Base-by-base conservation (phyloP, 371 early-diverging fungal genomes). In the Circinella umbellata region DNA sequence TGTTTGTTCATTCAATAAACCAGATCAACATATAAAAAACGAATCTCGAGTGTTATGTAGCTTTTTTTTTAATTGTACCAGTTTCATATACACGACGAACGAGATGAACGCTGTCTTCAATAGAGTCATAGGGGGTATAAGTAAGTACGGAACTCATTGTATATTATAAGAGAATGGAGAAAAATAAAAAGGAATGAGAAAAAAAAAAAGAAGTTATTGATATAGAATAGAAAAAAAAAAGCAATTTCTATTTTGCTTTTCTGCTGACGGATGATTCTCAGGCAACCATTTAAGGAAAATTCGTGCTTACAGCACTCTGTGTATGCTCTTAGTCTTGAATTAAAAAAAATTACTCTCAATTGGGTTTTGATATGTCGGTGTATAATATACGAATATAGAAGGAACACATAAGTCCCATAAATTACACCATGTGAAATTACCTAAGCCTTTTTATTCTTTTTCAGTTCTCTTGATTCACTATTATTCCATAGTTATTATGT, bases 81-180 rank as follows among this genome's bases (percentile, higher is more conserved):
- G 78, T 73, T 35, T 66, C 27, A 60, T 78, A 82, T 5, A 77
- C 65, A 47, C 73, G 76, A 35, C 77, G 79, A 27, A 80, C 74
- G 59, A 74, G 73, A 57, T 68, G 70, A 17, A 79, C 73, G 55
- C 70, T 64, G 48, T 82, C 82, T 67, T 80, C 72, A 64, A 85
- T 77, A n/a, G 70, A 71, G 61, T 82, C 85, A 48, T 75, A 59
- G 51, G 75, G 68, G 39, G 82, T 75, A 67, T 81, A 81, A 11
- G 63, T 63, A 8, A 72, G 63, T 35, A 64, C 35, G 9, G 66
- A 68, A 35, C 72, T 64, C 67, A 54, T 27, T 27, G 27, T 27
- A 27, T 57, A 27, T 18, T 57, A 8, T 34, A 17, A 51, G n/a
- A 51, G 57, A 57, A 57, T 57, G 57, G 57, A 57, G 57, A 57